Base-by-base conservation (phyloP, 2,329 filamentous ascomycete species). In the Pestalotiopsis sp. region DNA sequence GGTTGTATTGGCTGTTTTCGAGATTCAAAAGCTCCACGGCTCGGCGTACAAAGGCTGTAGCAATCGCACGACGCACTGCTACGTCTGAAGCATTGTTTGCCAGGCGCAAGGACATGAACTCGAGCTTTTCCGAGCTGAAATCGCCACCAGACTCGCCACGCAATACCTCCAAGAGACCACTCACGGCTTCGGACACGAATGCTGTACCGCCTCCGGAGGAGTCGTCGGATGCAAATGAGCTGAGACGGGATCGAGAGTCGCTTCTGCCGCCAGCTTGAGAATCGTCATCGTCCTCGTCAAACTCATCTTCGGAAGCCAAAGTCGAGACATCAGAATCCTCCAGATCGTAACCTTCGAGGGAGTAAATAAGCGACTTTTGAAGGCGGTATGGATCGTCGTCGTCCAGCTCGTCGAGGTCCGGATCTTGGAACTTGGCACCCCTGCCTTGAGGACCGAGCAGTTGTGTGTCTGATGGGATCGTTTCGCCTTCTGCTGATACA, bases 21-120 rank as follows among this genome's bases (percentile, higher is more conserved):
- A 80, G 82, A 66, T 81, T 82, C 70, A 84, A 76, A 26, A 97
- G 86, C 77, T 94, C 91, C 5, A 89, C 86, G 59, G 94, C 91
- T 67, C 92, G 91, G 74, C 92, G 93, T 74, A 93, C 92, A 77
- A 98, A 95, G 0, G 94, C 92, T 2, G 91, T 89, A 2, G 93
- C 93, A 26, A 98, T 91, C 17, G 96, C 94, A 40, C 91, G 91
- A 58, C 95, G 92, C 75, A 98, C 93, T 78, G 96, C 92, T 71
- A 91, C 87, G 75, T 97, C 95, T 1, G 94, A 94, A 2, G 96
- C 96, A 75, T 98, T 94, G 74, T 92, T 93, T 66, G 91, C 92
- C 78, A 99, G 93, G 11, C 95, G 91, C n/a, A 98, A 85, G 60
- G 94, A 93, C 83, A 94, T 97, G 70, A 99, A 92, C 78, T 99